phyloP scores from a whole-genome alignment of 1,284 basidiomycete species.

The Ceratobasidium sp. region DNA sequence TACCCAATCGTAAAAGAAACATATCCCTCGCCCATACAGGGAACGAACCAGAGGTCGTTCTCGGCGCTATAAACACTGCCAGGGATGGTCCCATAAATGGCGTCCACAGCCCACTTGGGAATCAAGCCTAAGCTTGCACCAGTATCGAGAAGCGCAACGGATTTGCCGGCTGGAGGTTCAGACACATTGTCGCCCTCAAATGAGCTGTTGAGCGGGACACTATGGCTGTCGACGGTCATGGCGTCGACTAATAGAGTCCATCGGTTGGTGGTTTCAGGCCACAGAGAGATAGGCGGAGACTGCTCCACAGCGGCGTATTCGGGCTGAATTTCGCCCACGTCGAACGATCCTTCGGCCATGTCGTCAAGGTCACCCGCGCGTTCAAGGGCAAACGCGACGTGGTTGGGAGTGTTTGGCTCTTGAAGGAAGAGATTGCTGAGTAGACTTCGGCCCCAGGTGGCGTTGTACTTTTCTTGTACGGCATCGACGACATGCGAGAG shows the following conservation, averaged over 20 bases:
- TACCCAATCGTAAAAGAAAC: slow-evolving; percentile 79
- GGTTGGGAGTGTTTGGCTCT: slow-evolving; percentile 76
- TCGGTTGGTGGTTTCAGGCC: slow-evolving; percentile 69
- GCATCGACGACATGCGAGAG: slow-evolving; percentile 72
- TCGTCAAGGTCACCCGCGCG: slow-evolving; percentile 50
- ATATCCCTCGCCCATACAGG: slow-evolving; percentile 75
- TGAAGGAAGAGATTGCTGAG: slow-evolving; percentile 77
- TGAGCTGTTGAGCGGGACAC: slow-evolving; percentile 31
- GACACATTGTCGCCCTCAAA: slow-evolving; percentile 37
- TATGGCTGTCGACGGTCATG: slow-evolving; percentile 54
- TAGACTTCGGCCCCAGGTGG: slow-evolving; percentile 68
- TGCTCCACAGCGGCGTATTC: slow-evolving; percentile 66
- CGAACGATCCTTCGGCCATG: slow-evolving; percentile 38
- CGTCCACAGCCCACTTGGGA: slow-evolving; percentile 66
- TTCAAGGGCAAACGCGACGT: slow-evolving; percentile 77
- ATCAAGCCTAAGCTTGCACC: slow-evolving; percentile 68
- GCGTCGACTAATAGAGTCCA: slow-evolving; percentile 77
- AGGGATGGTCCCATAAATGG: slow-evolving; percentile 70
- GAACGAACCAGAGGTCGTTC: slow-evolving; percentile 71
- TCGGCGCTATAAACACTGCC: slow-evolving; percentile 66
- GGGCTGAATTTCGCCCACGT: slow-evolving; percentile 70
- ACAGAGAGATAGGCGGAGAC: slow-evolving; percentile 70
- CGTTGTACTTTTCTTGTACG: slow-evolving; percentile 66
- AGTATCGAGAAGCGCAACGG: slow-evolving; percentile 77
- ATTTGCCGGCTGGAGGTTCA: slow-evolving; percentile 58